phyloP scores from a whole-genome alignment of 805 yeast genomes.

The Clavispora vitiphila region DNA sequence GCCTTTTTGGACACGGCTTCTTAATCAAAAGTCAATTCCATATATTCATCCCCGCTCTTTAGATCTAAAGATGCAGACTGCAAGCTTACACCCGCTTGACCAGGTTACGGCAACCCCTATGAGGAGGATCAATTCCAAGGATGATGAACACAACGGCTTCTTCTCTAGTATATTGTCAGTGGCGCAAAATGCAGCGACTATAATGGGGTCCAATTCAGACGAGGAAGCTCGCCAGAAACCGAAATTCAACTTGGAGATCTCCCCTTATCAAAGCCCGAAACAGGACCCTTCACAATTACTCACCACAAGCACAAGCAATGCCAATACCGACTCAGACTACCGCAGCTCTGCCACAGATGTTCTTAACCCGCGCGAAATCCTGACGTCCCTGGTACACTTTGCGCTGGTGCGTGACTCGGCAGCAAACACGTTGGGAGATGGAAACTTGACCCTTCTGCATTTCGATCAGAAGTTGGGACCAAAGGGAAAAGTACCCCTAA shows the following conservation, averaged over 20 bases:
- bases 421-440: conserved; percentile 45
- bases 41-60: not conserved
- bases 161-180: conserved; percentile 41
- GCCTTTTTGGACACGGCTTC: no score
- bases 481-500: not conserved
- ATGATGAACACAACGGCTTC: conserved; percentile 26
- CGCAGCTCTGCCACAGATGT: not conserved
- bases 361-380: no score
- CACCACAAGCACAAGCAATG: not conserved
- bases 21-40: no score
- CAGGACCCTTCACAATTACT: not conserved
- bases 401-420: conserved; percentile 45
- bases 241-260: not conserved
- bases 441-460: conserved; percentile 36
- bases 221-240: not conserved
- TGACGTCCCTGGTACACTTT: conserved; percentile 37
- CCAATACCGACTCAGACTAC: not conserved
- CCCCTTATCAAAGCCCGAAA: not conserved
- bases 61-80: not conserved
- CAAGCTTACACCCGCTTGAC: not conserved
- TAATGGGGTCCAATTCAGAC: conserved; percentile 6
- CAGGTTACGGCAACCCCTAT: not conserved
- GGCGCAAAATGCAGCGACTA: conserved; percentile 43
- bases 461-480: conserved; percentile 12
- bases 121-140: not conserved